A percentile compares a stretch with the other conserved stretches of the same genome.
Conservation (phyloP, 139 green algal species). For the Desmodesmus armatus region DNA sequence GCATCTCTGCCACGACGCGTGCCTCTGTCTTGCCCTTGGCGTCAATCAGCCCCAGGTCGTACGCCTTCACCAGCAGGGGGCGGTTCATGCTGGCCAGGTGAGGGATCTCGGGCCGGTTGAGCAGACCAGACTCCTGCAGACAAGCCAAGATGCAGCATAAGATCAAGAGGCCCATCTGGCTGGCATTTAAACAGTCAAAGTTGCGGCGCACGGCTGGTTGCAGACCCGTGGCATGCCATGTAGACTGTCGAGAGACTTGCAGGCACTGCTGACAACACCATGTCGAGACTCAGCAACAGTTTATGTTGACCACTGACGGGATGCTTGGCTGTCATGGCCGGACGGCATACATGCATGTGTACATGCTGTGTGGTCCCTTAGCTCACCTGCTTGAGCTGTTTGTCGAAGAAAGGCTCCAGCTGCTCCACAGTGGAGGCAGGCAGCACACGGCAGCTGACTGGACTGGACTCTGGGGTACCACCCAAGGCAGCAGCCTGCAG, state of each 20-base stretch:
- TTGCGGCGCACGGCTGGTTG: not conserved
- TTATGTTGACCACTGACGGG: no score
- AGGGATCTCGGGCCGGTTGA: slow-evolving; percentile 46
- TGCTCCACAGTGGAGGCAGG: slow-evolving; percentile 32
- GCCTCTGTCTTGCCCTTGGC: not conserved
- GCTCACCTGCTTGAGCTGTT: not conserved
- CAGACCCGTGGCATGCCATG: not conserved
- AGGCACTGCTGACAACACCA: no score
- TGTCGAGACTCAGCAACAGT: no score
- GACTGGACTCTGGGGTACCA: not conserved
- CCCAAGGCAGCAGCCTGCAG: slow-evolving; percentile 20
- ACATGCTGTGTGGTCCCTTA: not conserved
- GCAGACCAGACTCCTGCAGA: slow-evolving; percentile 27
- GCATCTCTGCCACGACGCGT: slow-evolving; percentile 6
- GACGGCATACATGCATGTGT: no score
- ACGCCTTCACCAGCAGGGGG: slow-evolving; percentile 41
- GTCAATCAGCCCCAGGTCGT: slow-evolving; percentile 46
- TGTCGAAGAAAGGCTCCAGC: slow-evolving; percentile 37
- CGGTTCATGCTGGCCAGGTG: slow-evolving; percentile 17
- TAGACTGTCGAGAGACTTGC: no score
- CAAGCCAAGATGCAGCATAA: not conserved
- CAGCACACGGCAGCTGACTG: slow-evolving; percentile 21
- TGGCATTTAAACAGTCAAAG: no score
- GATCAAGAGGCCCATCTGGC: no score
- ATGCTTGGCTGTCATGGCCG: no score